These are phyloP conservation scores for Elongisporangium senticosum DNA, from an alignment of 352 stramenopile species.

Conservation along the genomic window DNA sequence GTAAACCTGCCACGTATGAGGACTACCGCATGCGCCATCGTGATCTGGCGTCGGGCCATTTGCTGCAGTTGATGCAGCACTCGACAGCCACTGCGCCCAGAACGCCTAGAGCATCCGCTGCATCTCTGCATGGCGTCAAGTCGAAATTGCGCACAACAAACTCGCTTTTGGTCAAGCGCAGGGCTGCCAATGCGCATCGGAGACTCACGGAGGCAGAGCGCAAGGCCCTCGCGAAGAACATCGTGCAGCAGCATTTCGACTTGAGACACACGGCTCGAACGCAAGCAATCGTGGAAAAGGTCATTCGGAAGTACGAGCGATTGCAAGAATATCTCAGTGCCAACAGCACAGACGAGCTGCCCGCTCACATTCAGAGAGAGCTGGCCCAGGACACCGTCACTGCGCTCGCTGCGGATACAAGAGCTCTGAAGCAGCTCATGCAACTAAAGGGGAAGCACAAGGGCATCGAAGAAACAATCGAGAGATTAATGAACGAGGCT, in stretches of 20 bases:
- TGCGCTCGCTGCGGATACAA: conserved; percentile 61
- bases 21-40: conserved; percentile 74
- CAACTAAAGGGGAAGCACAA: conserved; percentile 47
- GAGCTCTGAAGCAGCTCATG: conserved; percentile 67
- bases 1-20: conserved; percentile 50
- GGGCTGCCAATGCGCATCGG: conserved; percentile 26
- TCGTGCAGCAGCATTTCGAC: conserved; percentile 41
- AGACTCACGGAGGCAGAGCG: conserved; percentile 29
- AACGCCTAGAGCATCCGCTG: neutral
- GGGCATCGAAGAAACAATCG: conserved; percentile 25
- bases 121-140: conserved; percentile 8
- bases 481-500: conserved; percentile 28
- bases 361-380: conserved; percentile 16
- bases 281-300: conserved; percentile 46
- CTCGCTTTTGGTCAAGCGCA: conserved; percentile 55
- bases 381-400: conserved; percentile 28
- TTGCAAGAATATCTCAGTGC: conserved; percentile 48
- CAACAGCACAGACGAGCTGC: conserved; percentile 45
- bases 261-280: conserved; percentile 43
- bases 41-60: conserved; percentile 55
- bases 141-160: conserved; percentile 9
- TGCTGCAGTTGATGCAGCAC: conserved; percentile 50
- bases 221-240: conserved; percentile 43
- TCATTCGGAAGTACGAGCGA: conserved; percentile 71
- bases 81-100: conserved; percentile 19